These are phyloP conservation scores for Fraxinus sp. DNA, from an alignment of 305 asterid genomes.

Conservation along the genomic window DNA sequence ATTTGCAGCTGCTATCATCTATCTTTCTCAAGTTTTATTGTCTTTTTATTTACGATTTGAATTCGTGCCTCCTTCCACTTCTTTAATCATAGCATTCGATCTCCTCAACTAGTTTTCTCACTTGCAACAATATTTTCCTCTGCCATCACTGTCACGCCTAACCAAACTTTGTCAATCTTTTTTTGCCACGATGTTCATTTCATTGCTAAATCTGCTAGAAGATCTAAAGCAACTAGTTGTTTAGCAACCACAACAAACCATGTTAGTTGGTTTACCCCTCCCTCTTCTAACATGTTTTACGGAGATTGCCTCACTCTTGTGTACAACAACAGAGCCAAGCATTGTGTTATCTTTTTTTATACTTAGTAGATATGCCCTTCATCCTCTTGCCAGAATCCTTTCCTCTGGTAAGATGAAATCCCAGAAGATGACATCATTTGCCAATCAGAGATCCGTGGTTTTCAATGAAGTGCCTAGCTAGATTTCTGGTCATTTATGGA, in stretches of 20 bases:
- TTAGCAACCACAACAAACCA: background rate
- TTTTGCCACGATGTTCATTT: background rate
- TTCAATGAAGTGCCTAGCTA: background rate
- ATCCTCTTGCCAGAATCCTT: background rate
- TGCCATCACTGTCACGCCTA: background rate
- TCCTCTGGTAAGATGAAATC: background rate
- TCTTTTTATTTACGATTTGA: background rate
- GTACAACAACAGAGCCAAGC: background rate
- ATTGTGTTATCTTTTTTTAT: too few species aligned
- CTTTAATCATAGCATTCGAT: background rate
- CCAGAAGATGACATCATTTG: background rate
- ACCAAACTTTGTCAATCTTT: background rate
- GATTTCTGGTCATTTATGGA: background rate
- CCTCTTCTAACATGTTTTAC: background rate
- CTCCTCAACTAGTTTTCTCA: background rate
- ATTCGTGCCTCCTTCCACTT: background rate
- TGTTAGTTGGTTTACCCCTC: background rate
- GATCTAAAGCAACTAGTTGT: background rate
- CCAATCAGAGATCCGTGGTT: background rate
- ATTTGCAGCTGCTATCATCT: background rate
- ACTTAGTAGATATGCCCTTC: background rate
- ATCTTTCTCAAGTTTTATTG: background rate
- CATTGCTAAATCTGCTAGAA: background rate
- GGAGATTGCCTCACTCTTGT: background rate
- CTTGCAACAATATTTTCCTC: background rate